Base-by-base conservation (phyloP, 495 filamentous ascomycete genomes). In the Sphaerosporella brunnea region DNA sequence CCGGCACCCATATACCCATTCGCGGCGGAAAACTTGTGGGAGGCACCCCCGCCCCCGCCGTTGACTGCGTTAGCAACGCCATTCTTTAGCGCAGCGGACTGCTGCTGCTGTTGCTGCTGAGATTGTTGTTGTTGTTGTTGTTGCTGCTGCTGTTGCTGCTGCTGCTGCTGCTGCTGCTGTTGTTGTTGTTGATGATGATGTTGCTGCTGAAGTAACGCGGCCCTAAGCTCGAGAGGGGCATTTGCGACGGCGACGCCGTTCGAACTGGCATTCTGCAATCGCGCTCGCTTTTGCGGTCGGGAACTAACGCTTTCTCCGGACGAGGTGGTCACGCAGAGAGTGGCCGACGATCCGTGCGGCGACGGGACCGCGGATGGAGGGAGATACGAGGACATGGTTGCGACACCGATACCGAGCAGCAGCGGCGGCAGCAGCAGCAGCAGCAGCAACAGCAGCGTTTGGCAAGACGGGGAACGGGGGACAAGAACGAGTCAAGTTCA, bases 261-360 rank as follows among this genome's bases (percentile, higher is more conserved):
- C 13, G 40, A 43, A 18, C 53, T 58, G 7, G 54, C 49, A 9
- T 40, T 50, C 26, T 51, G 48, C 25, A 54, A 57, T 35, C 55
- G 50, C 30, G 57, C 54, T 11, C 55, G 50, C 44, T 58, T 58
- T 26, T 45, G 42, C n/a, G 55, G 55, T 36, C 55, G 55, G 48
- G 26, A 15, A 47, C 51, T 21, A 43, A 23, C 19, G 45, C 26
- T 9, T 28, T 44, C n/a, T 49, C 47, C 26, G 19, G 45, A 45
- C 53, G 48, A 24, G 54, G 53, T 4, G 54, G 35, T 7, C 7
- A 37, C 20, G 40, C 10, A 25, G 19, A 43, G 40, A 26, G 11
- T 43, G 23, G 40, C 28, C 28, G 28, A n/a, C n/a, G n/a, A n/a
- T n/a, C n/a, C n/a, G n/a, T n/a, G n/a, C n/a, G n/a, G n/a, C n/a